These are phyloP conservation scores for Sugiyamaella qingdaonensis DNA, from an alignment of 805 yeast genomes.

Conservation along the genomic window DNA sequence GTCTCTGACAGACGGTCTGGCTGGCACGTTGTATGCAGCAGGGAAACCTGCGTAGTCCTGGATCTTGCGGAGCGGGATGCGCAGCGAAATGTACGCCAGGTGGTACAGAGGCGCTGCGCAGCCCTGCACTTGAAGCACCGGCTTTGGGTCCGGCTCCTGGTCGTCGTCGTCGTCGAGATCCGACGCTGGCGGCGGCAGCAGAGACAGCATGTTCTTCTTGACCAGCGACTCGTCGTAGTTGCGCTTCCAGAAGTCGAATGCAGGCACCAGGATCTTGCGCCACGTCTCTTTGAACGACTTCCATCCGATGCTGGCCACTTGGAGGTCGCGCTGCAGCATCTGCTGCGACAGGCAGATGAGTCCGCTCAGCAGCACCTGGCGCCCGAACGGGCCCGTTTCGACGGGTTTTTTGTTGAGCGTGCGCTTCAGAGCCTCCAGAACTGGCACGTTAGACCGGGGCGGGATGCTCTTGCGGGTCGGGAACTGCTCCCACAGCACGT, in stretches of 20 bases:
- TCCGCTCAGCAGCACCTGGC: constrained; percentile 63
- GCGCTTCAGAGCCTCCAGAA: constrained; percentile 54
- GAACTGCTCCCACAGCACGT: constrained; percentile 49
- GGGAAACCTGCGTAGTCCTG: constrained; percentile 81
- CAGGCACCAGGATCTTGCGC: constrained; percentile 66
- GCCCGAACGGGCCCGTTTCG: constrained; percentile 54
- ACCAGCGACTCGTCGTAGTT: constrained; percentile 21
- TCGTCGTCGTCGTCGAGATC: constrained; percentile 1
- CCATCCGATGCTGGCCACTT: constrained; percentile 47
- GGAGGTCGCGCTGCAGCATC: constrained; percentile 68
- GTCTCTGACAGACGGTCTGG: constrained; percentile 48
- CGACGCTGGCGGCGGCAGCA: not conserved
- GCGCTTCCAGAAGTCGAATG: constrained; percentile 63
- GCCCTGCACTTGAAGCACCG: constrained; percentile 26
- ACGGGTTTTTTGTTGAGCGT: constrained; percentile 49
- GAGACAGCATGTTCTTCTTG: constrained; percentile 1
- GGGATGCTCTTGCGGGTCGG: constrained; percentile 26
- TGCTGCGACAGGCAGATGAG: constrained; percentile 62
- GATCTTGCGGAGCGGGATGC: constrained; percentile 72
- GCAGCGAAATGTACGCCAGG: constrained; percentile 65
- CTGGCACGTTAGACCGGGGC: constrained; percentile 32
- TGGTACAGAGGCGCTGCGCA: constrained; percentile 68
- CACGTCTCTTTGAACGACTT: constrained; percentile 45
- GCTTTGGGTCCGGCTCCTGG: constrained; percentile 3
- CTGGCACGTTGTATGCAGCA: constrained; percentile 65